phyloP scores from a whole-genome alignment of 352 stramenopile species.

The Globisporangium yorkense region DNA sequence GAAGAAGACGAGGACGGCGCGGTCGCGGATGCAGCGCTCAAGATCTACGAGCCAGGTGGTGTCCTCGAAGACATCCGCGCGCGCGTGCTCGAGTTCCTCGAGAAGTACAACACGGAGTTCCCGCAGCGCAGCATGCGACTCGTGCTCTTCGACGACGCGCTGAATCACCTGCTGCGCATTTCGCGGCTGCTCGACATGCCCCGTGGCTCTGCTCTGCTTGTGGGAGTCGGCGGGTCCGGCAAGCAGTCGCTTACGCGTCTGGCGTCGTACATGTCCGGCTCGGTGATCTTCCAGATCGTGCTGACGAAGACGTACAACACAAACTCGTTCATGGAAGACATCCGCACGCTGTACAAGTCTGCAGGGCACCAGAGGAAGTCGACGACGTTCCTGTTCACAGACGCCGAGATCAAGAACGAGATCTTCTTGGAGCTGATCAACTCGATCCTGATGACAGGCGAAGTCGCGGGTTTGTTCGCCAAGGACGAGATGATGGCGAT shows the following conservation, averaged over 20 bases:
- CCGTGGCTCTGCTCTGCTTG: conserved; percentile 92
- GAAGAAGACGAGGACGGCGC: conserved; percentile 96
- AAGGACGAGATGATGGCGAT: conserved; percentile 99
- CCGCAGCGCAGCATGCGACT: conserved; percentile 95
- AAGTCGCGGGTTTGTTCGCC: conserved; percentile 96
- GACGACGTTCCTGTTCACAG: conserved; percentile 98
- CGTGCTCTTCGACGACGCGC: conserved; percentile 97
- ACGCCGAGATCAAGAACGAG: conserved; percentile 99
- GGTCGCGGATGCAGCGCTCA: conserved; percentile 91
- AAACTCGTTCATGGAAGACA: conserved; percentile 97
- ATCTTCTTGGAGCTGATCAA: conserved; percentile 99
- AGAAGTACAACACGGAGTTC: conserved; percentile 97
- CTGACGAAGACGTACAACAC: conserved; percentile 98
- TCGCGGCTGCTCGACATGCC: conserved; percentile 96
- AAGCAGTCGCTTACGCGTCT: conserved; percentile 97
- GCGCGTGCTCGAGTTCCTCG: conserved; percentile 92
- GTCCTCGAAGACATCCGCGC: conserved; percentile 88
- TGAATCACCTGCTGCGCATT: conserved; percentile 96
- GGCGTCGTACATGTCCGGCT: conserved; percentile 94
- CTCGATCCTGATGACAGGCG: conserved; percentile 97
- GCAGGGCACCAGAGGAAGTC: conserved; percentile 95
- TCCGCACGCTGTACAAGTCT: conserved; percentile 95
- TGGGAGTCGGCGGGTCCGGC: conserved; percentile 95
- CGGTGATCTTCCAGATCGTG: conserved; percentile 97
- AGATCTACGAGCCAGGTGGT: conserved; percentile 97